Percentiles rank a stretch among this genome's conserved stretches.
phyloP scores from a whole-genome alignment of 768 basidiomycete species.

The Clitopilus hobsonii region DNA sequence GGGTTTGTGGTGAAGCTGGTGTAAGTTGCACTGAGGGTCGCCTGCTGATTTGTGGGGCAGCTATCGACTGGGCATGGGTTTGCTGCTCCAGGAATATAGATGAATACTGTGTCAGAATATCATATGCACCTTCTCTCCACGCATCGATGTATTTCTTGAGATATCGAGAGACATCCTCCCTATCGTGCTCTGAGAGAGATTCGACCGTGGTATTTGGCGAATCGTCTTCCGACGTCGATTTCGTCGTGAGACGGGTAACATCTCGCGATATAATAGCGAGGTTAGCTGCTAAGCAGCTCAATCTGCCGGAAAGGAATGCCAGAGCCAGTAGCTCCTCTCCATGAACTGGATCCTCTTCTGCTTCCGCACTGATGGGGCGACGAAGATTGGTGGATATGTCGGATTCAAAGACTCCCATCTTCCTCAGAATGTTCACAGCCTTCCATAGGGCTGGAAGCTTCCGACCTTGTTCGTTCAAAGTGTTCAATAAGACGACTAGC shows the following conservation, averaged over 20 bases:
- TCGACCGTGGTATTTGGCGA: conserved; percentile 48
- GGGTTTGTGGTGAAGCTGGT: not conserved
- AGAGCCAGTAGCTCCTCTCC: conserved; percentile 78
- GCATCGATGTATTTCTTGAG: conserved; percentile 84
- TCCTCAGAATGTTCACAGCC: conserved; percentile 80
- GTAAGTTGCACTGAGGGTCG: not conserved
- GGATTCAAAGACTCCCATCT: conserved; percentile 60
- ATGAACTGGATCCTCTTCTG: conserved; percentile 27
- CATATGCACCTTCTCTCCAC: conserved; percentile 91
- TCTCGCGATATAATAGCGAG: conserved; percentile 15
- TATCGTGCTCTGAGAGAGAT: conserved; percentile 44
- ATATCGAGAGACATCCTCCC: conserved; percentile 71
- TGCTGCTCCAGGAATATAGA: conserved; percentile 82
- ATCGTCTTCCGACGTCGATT: conserved; percentile 9
- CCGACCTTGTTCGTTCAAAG: conserved; percentile 74
- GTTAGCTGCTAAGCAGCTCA: conserved; percentile 46
- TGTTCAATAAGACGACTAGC: conserved; percentile 71
- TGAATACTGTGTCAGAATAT: conserved; percentile 84
- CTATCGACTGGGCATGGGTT: conserved; percentile 23
- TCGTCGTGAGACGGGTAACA: conserved; percentile 21
- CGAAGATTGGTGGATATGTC: not conserved
- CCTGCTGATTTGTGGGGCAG: conserved; percentile 8
- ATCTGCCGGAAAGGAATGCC: conserved; percentile 74
- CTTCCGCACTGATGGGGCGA: conserved; percentile 10
- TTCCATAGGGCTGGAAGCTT: conserved; percentile 91